Percentiles rank a stretch among this genome's conserved stretches.
phyloP scores from a whole-genome alignment of 2,329 filamentous ascomycete genomes.

The Neonectria sp. region DNA sequence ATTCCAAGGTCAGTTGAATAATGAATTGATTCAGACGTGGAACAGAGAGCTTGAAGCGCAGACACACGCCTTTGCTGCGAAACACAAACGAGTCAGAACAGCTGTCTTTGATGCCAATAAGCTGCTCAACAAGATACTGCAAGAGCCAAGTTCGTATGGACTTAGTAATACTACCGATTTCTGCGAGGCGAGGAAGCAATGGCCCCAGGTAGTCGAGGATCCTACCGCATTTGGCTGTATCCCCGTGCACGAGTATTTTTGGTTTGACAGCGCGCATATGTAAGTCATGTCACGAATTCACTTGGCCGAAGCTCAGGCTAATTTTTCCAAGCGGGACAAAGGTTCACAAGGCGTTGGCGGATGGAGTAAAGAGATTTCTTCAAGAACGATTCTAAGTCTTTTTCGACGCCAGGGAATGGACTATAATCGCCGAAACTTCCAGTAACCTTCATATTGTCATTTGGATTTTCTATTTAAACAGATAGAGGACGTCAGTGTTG shows the following conservation, averaged over 20 bases:
- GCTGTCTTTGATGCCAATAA: background rate
- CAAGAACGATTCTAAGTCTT: background rate
- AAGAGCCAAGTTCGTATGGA: background rate
- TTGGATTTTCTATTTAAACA: background rate
- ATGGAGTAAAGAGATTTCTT: background rate
- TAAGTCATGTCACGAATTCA: background rate
- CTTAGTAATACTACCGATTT: background rate
- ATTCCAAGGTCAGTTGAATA: background rate
- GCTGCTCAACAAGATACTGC: background rate
- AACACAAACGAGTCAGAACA: background rate
- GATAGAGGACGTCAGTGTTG: background rate
- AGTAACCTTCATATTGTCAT: background rate
- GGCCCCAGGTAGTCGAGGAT: background rate
- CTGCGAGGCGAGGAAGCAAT: background rate
- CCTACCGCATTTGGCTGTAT: background rate
- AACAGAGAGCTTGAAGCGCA: background rate
- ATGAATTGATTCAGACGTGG: background rate
- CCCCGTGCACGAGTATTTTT: background rate
- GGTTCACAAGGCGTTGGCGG: conserved; percentile 6
- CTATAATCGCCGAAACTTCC: rapidly evolving
- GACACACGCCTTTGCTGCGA: background rate
- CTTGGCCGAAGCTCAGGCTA: background rate
- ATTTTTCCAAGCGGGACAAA: background rate
- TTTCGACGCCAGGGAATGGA: background rate
- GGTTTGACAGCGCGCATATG: conserved; percentile 6